These are phyloP conservation scores for Westerdykella ornata DNA, from an alignment of 2,329 filamentous ascomycete genomes.

Conservation along the genomic window DNA sequence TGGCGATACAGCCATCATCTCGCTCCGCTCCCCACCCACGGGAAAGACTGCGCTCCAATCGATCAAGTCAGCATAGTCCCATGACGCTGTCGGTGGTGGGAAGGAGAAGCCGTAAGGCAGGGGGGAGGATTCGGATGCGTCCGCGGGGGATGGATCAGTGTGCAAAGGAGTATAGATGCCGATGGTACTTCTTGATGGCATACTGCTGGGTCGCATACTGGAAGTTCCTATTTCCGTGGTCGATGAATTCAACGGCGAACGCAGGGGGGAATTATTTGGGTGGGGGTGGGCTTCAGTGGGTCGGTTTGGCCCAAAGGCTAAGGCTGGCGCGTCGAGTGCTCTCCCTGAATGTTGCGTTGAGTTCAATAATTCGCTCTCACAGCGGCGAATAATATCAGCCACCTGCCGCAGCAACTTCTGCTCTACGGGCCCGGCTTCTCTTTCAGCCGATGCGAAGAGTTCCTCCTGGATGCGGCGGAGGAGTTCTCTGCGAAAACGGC, in stretches of 20 bases:
- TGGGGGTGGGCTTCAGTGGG: no score
- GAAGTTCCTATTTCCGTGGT: no score
- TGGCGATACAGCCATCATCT: background rate
- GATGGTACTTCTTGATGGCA: no score
- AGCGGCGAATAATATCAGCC: slow-evolving; percentile 23
- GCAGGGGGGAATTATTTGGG: no score
- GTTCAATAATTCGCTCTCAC: slow-evolving; percentile 20
- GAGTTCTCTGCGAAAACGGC: slow-evolving; percentile 32
- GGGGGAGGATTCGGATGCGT: no score
- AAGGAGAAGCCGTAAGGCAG: background rate
- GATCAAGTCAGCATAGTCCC: slow-evolving; percentile 8
- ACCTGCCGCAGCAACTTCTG: slow-evolving; percentile 23
- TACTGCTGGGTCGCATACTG: no score
- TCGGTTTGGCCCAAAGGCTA: background rate
- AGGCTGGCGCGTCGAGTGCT: background rate
- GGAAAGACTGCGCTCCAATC: slow-evolving; percentile 20
- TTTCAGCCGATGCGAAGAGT: slow-evolving; percentile 22
- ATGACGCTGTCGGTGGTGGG: background rate
- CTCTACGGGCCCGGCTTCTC: slow-evolving; percentile 16
- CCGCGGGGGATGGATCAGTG: no score
- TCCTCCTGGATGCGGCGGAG: slow-evolving; percentile 27
- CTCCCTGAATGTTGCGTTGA: slow-evolving; percentile 1
- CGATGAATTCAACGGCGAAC: no score
- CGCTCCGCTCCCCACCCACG: slow-evolving; percentile 5
- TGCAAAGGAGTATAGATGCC: no score